A percentile compares a stretch with the other conserved stretches of the same genome.
Evolutionary conservation across 805 yeast genomes (phyloP).

Genomic region (Spathaspora hagerdaliae): DNA sequence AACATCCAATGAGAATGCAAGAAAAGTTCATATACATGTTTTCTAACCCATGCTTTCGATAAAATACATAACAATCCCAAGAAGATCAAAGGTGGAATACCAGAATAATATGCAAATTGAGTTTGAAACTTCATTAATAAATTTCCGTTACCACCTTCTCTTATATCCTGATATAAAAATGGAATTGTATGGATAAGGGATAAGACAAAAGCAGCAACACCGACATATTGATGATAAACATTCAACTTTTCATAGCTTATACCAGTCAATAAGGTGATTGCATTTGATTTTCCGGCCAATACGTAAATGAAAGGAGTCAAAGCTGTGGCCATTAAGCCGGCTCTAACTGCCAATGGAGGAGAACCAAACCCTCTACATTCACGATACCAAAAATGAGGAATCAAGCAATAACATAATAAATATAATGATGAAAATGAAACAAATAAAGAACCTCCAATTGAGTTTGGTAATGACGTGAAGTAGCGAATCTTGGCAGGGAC

Average conservation of each 20-base stretch:
- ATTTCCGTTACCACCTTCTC: slow-evolving; percentile 45
- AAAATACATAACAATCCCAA: slow-evolving; percentile 40
- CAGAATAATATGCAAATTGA: slow-evolving; percentile 28
- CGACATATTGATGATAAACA: slow-evolving; percentile 46
- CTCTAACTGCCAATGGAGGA: slow-evolving; percentile 53
- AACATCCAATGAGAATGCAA: slow-evolving; percentile 51
- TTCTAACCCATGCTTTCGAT: slow-evolving; percentile 40
- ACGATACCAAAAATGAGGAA: slow-evolving; percentile 49
- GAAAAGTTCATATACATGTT: slow-evolving; percentile 43
- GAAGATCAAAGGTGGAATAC: slow-evolving; percentile 47
- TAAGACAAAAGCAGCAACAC: slow-evolving; percentile 39
- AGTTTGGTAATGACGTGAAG: slow-evolving; percentile 29
- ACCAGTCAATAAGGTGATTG: slow-evolving; percentile 48
- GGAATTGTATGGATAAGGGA: slow-evolving; percentile 50
- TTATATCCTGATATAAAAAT: slow-evolving; percentile 38
- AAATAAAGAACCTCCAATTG: slow-evolving; percentile 34
- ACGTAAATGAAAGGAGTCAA: slow-evolving; percentile 48
- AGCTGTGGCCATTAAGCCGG: slow-evolving; percentile 49
- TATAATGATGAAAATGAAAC: slow-evolving; percentile 31
- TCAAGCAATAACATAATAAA: slow-evolving; percentile 32
- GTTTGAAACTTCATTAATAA: slow-evolving; percentile 13
- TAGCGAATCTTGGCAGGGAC: slow-evolving; percentile 19
- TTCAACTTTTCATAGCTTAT: slow-evolving; percentile 54
- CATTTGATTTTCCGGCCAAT: slow-evolving; percentile 50
- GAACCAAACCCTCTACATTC: slow-evolving; percentile 53